Base-by-base conservation (phyloP, 352 stramenopile species). In the Globisporangium abappressorium region DNA sequence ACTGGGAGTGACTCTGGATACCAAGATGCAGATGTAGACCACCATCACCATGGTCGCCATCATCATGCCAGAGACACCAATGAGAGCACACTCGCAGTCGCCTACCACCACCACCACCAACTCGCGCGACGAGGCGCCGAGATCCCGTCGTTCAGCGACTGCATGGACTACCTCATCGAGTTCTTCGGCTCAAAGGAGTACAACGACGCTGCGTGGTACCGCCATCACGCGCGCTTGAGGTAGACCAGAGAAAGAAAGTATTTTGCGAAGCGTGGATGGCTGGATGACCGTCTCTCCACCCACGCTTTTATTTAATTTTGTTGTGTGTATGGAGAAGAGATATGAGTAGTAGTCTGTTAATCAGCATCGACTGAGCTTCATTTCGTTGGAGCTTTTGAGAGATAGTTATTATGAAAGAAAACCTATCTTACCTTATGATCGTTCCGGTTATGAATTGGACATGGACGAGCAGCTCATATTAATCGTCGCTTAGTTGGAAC, bases 161-260 rank as follows among this genome's bases (percentile, higher is more conserved):
- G 36, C 49, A 58, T 66, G 60, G 60, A 66, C 30, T 68, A 46
- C 20, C 36, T 68, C 34, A 61, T 61, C 54, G 62, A 61, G 1
- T n/a, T 68, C 49, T 61, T 68, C 24, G 26, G 51, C 18, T 36
- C 49, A 6, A 68, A 36, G 11, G 34, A 62, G 36, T 54, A 22
- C 49, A 68, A 54, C 34, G 51, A 68, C n/a, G 28, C 46, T 4
- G 34, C 20, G 7, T 65, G 60, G 60, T 57, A 65, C 28, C 60
- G 57, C 51, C 51, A 57, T 6, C 51, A 57, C 51, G 11, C 24
- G 7, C 51, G 51, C 51, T 11, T 8, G 20, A 18, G 51, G 22
- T 57, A 46, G 38, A 46, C 4, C 4, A 20, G 12, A 46, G 5
- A 5, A 12, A 46, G 38, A 20, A 14, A 46, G 14, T 49, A 49